Conservation (phyloP, 805 yeast species). For the Starmerella cellae region DNA sequence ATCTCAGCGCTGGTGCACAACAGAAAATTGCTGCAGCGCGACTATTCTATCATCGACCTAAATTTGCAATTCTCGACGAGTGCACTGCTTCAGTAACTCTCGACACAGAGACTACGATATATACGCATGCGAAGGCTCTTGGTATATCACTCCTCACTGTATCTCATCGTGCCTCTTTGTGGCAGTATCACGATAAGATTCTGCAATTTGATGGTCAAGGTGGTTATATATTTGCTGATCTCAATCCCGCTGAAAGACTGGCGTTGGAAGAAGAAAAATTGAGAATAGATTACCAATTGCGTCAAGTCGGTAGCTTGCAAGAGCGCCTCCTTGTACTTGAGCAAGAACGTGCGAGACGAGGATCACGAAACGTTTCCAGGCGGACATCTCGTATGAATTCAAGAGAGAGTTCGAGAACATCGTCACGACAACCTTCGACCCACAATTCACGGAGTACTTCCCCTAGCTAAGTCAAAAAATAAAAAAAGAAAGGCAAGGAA, state of each 20-base stretch:
- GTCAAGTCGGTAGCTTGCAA: constrained; percentile 54
- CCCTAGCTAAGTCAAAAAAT: too few species aligned
- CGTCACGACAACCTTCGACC: not conserved
- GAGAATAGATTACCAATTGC: constrained; percentile 51
- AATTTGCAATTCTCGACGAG: constrained; percentile 89
- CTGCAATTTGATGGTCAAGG: constrained; percentile 81
- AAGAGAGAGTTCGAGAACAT: not conserved
- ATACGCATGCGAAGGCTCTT: constrained; percentile 60
- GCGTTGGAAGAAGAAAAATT: constrained; percentile 66
- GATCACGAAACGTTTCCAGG: not conserved
- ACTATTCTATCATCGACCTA: constrained; percentile 78
- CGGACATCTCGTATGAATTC: not conserved
- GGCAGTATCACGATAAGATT: constrained; percentile 80
- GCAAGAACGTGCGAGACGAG: not conserved
- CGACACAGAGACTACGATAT: constrained; percentile 81
- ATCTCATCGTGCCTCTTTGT: constrained; percentile 80
- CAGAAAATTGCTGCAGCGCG: constrained; percentile 90
- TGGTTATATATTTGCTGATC: constrained; percentile 44
- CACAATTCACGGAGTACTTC: not conserved
- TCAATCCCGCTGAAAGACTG: constrained; percentile 63
- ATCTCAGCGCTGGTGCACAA: constrained; percentile 80
- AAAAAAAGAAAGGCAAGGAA: too few species aligned
- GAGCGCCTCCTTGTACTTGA: constrained; percentile 50
- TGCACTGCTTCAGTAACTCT: constrained; percentile 91
- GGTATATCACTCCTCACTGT: constrained; percentile 79